Evolutionary conservation across 1,284 basidiomycete species (phyloP), one percentile per base, ranked within the genome.

Genomic region (Rhodotorula sp.): DNA sequence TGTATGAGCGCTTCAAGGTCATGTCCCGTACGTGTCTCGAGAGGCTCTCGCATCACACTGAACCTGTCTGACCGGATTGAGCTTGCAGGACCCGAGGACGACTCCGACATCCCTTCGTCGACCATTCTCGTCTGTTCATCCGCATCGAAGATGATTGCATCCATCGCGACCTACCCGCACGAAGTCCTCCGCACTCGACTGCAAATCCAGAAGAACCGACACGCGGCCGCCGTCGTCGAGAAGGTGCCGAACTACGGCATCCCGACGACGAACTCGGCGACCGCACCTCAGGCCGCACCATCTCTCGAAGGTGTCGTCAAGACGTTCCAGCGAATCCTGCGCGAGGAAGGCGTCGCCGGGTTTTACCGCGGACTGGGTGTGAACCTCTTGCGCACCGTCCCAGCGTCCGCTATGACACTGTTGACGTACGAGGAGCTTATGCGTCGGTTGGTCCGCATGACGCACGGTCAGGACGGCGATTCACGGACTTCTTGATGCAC

Each of bases 371-470:
- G 94, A 10, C 81, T 97, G 67, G 91, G 90, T 48, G 87, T 96
- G 74, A 96, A 96, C 81, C 85, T 96, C 40, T 82, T 95, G 55
- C 84, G 94, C 70, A 96, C 94, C 2, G 93, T 97, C 68, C 94
- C 94, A 24, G 93, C 92, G 79, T 92, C 89, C 76, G 93, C 92
- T 2, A 89, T 96, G 72, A 96, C 94, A 44, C 89, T 96, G 86
- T 82, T 96, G 79, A 92, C 93, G 90, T 95, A 83, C 81, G 92
- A 67, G 26, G 52, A 64, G 24, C 31, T 67, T n/a, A 63, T 70
- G 61, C 47, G 59, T 5, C 58, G 48, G 18, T 11, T 67, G 11
- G 44, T 60, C 28, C 55, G 53, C 20, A 26, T 26, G 26, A 51
- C 59, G 26, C 59, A 59, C 40, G 44, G 50, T 13, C 40, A 59